Percentiles rank a stretch among this genome's conserved stretches.
Conservation (phyloP, 495 filamentous ascomycete genomes). For the Podospora pseudoanserina region DNA sequence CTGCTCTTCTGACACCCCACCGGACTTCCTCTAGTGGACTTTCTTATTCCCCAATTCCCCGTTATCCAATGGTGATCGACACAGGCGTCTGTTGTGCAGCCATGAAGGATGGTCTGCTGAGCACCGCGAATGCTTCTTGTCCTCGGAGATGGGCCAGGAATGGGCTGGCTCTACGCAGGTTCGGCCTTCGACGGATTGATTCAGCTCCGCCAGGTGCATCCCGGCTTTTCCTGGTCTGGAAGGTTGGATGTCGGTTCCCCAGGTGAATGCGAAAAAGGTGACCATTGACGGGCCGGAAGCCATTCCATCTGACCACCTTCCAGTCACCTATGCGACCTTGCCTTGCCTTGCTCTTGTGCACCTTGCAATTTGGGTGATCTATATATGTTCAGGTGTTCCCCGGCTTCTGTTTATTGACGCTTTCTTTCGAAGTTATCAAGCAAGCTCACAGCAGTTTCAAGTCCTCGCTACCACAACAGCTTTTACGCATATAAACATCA, state of each 20-base stretch:
- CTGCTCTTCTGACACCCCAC: neutral
- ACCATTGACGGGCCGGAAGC: neutral
- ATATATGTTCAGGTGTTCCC: neutral
- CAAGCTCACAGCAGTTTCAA: slow-evolving; percentile 2
- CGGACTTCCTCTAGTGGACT: neutral
- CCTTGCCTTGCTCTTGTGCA: neutral
- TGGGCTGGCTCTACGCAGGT: neutral
- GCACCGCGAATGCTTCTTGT: neutral
- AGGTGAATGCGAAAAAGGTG: neutral
- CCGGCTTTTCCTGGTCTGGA: neutral
- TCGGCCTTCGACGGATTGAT: neutral
- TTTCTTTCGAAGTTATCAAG: neutral
- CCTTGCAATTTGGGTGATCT: neutral
- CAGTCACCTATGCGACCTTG: neutral
- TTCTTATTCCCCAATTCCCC: neutral
- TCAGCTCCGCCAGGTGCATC: neutral
- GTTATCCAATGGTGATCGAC: neutral
- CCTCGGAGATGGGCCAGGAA: neutral
- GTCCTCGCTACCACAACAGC: neutral
- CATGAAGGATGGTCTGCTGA: neutral
- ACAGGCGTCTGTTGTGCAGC: neutral
- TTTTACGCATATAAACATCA: neutral
- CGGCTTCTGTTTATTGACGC: neutral
- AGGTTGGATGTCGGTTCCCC: neutral
- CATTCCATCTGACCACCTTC: neutral